Conservation (phyloP, 257 asterid genomes). For the Linderniella brevidens region DNA sequence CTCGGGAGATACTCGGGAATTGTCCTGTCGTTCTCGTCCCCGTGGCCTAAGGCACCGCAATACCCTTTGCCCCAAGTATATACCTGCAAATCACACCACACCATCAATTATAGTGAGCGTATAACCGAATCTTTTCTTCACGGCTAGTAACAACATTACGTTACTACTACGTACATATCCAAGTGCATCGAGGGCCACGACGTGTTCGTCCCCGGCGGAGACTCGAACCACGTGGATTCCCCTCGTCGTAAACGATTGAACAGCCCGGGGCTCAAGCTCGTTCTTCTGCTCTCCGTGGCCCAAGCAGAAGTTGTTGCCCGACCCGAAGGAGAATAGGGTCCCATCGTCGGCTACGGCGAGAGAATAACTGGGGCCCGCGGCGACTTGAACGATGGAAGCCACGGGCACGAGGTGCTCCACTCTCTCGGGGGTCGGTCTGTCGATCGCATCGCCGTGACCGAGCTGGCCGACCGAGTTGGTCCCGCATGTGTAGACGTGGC, state of each 20-base stretch:
- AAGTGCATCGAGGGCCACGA: conserved; percentile 71
- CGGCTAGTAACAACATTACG: too few species aligned
- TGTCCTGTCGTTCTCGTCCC: conserved; percentile 69
- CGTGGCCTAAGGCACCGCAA: conserved; percentile 82
- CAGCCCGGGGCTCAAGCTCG: conserved; percentile 51
- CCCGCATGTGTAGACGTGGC: conserved; percentile 74
- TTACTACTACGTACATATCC: conserved; percentile 30
- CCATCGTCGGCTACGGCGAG: conserved; percentile 57
- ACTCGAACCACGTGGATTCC: conserved; percentile 46
- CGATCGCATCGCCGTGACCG: conserved; percentile 62
- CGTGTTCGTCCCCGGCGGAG: conserved; percentile 85
- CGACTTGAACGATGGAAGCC: conserved; percentile 37
- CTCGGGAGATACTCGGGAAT: conserved; percentile 39
- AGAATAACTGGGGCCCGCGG: conserved; percentile 64
- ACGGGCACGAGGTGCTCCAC: conserved; percentile 27
- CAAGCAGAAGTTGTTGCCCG: conserved; percentile 72
- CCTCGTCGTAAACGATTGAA: conserved; percentile 44
- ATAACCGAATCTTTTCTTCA: too few species aligned
- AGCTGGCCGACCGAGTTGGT: conserved; percentile 64
- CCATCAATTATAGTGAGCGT: neutral
- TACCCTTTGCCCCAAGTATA: conserved; percentile 92
- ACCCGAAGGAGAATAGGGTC: conserved; percentile 61
- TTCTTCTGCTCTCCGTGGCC: conserved; percentile 83
- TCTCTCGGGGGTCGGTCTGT: conserved; percentile 42
- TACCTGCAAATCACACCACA: conserved; percentile 24